Evolutionary conservation across 1,139 yeast genomes (phyloP).

Genomic region (Suhomyces coccinellae): DNA sequence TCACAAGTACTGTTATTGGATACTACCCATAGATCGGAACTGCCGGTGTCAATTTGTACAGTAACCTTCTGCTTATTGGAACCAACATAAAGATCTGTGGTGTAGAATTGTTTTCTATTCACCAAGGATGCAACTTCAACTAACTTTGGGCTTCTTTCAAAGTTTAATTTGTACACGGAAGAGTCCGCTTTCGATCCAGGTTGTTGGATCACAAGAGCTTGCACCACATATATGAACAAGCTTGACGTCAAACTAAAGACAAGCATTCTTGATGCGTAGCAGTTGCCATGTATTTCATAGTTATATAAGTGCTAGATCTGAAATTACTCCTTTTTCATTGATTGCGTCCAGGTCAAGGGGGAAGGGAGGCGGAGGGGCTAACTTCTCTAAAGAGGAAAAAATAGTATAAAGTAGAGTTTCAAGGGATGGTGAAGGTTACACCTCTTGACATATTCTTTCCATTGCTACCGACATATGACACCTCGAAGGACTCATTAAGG

Average conservation of each 20-base stretch:
- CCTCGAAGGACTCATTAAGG: no score
- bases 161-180: not conserved
- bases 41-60: constrained; percentile 23
- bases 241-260: not conserved
- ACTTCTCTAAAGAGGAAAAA: no score
- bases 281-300: not conserved
- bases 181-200: not conserved
- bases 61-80: constrained; percentile 13
- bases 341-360: no score
- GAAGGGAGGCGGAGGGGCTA: no score
- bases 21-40: constrained; percentile 23
- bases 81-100: constrained; percentile 9
- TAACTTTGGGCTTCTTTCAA: not conserved
- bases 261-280: not conserved
- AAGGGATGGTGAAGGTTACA: no score
- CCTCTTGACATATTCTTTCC: no score
- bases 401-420: no score
- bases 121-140: constrained; percentile 2
- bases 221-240: not conserved
- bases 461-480: no score
- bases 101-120: not conserved
- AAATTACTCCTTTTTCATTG: no score
- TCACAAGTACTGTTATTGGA: constrained; percentile 11
- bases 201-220: not conserved
- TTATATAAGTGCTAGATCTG: no score